Base-by-base conservation (phyloP, 75 land plant genomes). In the Selaginella moellendorffii region DNA sequence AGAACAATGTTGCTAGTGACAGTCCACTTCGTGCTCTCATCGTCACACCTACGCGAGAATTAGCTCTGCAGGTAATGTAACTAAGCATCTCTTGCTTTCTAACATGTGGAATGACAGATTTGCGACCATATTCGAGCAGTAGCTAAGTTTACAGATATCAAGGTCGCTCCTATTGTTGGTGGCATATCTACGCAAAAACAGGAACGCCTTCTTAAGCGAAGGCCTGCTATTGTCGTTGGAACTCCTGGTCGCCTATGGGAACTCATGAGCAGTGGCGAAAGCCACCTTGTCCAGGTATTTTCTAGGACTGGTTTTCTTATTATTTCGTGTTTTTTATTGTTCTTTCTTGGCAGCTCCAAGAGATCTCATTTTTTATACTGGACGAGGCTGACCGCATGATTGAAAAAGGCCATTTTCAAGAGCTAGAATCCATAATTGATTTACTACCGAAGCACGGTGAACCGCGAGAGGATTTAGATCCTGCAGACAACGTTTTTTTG, bases 321-420 rank as follows among this genome's bases (percentile, higher is more conserved):
- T 28, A 53, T 28, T 46, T 67, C 54, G 59, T 56, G 67, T 28
- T 52, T 65, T 5, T 26, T 65, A 62, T 10, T 62, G 24, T n/a
- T 62, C 19, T 2, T 8, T 5, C 31, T n/a, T 24, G 69, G 76
- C 86, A 95, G 99, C 67, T 95, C 31, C 76, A 87, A 18, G 80
- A 78, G 0, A 60, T 95, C 54, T 95, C 99, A 14, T 95, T 95
- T 69, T 90, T 95, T 78, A 90, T 90, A 53, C 81, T 95, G 78
- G 99, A 95, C 74, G 99, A 95, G 72, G 99, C 99, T 74, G 99
- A 95, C 74, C 79, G 99, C 12, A 95, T 95, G 99, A 69, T 95
- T 21, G 95, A 95, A 74, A 79, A 61, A 71, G 99, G 99, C 2
- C 99, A 95, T 65, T 95, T 95, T 64, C 84, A 74, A 56, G 99